Evolutionary conservation across 2,329 filamentous ascomycete genomes (phyloP).

Genomic region (Penicillium hesseltinei): DNA sequence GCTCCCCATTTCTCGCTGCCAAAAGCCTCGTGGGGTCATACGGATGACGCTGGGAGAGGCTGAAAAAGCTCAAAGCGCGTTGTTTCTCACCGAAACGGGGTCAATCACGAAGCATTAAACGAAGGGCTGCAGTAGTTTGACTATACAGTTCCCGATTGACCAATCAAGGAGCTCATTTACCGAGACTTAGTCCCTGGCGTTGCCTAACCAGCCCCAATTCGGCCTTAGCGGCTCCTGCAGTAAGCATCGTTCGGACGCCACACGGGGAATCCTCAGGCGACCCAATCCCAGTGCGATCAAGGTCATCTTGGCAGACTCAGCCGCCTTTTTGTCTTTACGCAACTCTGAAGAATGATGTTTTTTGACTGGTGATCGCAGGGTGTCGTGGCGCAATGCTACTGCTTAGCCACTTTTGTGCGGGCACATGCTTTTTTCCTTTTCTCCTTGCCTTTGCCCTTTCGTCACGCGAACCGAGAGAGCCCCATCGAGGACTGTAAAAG

Average conservation of each 20-base stretch:
- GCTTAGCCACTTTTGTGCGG: slow-evolving; percentile 2
- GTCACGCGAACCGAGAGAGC: not conserved
- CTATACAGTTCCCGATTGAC: slow-evolving; percentile 5
- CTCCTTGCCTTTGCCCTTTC: not conserved
- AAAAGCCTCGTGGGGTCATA: not conserved
- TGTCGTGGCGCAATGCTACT: slow-evolving; percentile 2
- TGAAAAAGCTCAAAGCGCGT: not conserved
- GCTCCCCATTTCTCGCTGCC: not conserved
- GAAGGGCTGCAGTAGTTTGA: not conserved
- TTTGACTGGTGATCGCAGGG: not conserved
- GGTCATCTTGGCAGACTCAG: not conserved
- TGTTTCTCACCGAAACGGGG: not conserved
- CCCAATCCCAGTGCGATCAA: slow-evolving; percentile 10
- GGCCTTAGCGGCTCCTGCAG: slow-evolving; percentile 10
- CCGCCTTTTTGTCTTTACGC: not conserved
- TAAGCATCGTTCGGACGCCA: slow-evolving; percentile 10
- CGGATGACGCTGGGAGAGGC: not conserved
- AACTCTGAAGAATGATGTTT: not conserved
- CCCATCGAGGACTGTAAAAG: not conserved
- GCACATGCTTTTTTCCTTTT: not conserved
- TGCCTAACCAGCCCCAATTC: not conserved
- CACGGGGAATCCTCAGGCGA: slow-evolving; percentile 3
- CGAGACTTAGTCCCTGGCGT: slow-evolving; percentile 8
- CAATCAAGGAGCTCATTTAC: slow-evolving; percentile 4
- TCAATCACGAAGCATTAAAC: not conserved